These are phyloP conservation scores for Scortechinia acanthostroma DNA, from an alignment of 2,329 filamentous ascomycete species.

Conservation along the genomic window DNA sequence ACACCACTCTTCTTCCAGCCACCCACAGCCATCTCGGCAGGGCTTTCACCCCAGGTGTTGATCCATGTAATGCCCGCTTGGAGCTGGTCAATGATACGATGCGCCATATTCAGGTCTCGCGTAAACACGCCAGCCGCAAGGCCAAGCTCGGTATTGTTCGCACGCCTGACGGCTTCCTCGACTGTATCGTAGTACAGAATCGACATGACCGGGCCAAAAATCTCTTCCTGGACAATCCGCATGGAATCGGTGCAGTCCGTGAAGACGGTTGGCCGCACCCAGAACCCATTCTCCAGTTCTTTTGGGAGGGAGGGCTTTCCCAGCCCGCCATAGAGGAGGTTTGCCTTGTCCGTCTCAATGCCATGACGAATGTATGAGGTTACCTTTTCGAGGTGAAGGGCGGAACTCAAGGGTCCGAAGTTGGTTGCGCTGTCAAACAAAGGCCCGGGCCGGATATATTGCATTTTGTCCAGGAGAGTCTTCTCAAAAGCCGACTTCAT, in stretches of 20 bases:
- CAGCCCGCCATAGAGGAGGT: constrained; percentile 64
- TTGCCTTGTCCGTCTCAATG: constrained; percentile 66
- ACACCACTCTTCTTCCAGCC: constrained; percentile 88
- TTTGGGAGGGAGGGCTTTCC: constrained; percentile 44
- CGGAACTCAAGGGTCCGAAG: constrained; percentile 76
- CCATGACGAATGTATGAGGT: constrained; percentile 71
- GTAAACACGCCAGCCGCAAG: constrained; percentile 82
- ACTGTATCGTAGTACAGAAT: constrained; percentile 68
- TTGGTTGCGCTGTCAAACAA: constrained; percentile 69
- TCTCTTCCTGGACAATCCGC: constrained; percentile 75
- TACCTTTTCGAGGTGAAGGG: constrained; percentile 71
- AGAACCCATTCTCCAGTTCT: constrained; percentile 60
- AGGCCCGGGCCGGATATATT: constrained; percentile 64
- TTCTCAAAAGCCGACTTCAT: constrained; percentile 66
- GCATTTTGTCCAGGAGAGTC: constrained; percentile 62
- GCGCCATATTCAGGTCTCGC: constrained; percentile 65
- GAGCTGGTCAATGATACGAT: constrained; percentile 63
- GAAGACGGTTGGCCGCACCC: constrained; percentile 79
- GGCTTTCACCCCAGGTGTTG: constrained; percentile 88
- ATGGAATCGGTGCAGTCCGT: constrained; percentile 78
- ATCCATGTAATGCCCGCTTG: constrained; percentile 87
- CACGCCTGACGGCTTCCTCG: constrained; percentile 63
- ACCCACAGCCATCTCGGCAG: constrained; percentile 85
- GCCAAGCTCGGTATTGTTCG: constrained; percentile 72
- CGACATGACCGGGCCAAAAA: constrained; percentile 82